Percentiles rank a stretch among this genome's conserved stretches.
Conservation (phyloP, 2,329 filamentous ascomycete genomes). For the Ilyonectria mors-panacis region DNA sequence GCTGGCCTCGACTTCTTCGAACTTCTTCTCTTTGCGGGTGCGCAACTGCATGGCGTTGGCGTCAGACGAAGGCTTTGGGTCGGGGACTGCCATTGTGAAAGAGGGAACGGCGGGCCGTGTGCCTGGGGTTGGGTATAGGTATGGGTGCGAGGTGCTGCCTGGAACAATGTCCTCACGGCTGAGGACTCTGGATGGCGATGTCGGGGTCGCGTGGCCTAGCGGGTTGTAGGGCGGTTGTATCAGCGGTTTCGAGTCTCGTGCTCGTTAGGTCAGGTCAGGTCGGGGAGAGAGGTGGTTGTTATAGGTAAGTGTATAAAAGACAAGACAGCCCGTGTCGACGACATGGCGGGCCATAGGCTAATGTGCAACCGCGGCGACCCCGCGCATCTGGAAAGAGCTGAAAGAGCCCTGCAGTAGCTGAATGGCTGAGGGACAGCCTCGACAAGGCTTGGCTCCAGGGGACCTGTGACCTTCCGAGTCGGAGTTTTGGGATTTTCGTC, state of each 20-base stretch:
- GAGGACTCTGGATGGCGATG: slow-evolving; percentile 10
- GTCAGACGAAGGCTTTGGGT: slow-evolving; percentile 45
- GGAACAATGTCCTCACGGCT: slow-evolving; percentile 2
- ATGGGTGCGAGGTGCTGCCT: slow-evolving; percentile 2
- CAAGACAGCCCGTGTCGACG: neutral
- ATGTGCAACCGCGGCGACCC: neutral
- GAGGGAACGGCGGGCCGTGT: slow-evolving; percentile 5
- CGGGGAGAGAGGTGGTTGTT: neutral
- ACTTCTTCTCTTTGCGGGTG: slow-evolving; percentile 64
- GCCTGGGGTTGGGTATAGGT: slow-evolving; percentile 22
- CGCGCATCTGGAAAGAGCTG: neutral
- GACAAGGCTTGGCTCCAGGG: neutral
- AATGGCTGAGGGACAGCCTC: neutral
- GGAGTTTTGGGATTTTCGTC: neutral
- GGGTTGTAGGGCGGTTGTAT: slow-evolving; percentile 5
- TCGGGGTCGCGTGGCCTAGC: slow-evolving; percentile 24
- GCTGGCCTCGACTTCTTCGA: slow-evolving; percentile 65
- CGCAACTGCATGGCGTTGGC: slow-evolving; percentile 64
- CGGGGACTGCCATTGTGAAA: slow-evolving; percentile 45
- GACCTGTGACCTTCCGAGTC: neutral
- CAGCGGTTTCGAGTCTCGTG: slow-evolving; percentile 27
- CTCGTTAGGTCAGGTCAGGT: slow-evolving; percentile 4
- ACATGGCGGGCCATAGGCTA: neutral
- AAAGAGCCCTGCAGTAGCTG: neutral
- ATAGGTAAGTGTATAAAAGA: neutral